Conservation (phyloP, 2,329 filamentous ascomycete genomes). For the Ascochyta pisi region DNA sequence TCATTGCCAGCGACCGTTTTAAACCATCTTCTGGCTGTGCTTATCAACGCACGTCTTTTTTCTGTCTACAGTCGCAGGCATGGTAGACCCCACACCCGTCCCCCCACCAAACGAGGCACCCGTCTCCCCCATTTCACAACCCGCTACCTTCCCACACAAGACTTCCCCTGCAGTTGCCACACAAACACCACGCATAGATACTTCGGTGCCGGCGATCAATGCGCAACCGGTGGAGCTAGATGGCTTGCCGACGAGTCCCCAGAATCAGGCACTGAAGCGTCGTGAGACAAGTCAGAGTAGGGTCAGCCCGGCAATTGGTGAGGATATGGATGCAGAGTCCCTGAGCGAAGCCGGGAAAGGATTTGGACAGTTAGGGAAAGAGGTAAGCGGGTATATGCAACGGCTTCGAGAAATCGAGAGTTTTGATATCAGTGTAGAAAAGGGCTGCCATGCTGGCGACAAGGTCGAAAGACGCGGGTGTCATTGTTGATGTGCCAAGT, state of each 20-base stretch:
- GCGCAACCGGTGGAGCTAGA: conserved; percentile 54
- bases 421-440: conserved; percentile 37
- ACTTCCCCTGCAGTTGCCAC: conserved; percentile 31
- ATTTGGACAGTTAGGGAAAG: conserved; percentile 25
- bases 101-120: conserved; percentile 27
- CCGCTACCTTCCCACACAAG: conserved; percentile 36
- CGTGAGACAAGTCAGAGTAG: conserved; percentile 20
- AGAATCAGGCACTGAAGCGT: conserved; percentile 36
- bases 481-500: conserved; percentile 55
- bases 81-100: conserved; percentile 22
- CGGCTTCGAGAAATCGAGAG: not conserved
- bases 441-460: conserved; percentile 47
- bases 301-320: conserved; percentile 35
- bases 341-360: conserved; percentile 31
- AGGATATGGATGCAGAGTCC: conserved; percentile 40
- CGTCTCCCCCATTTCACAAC: conserved; percentile 32
- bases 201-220: conserved; percentile 52
- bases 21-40: too few species aligned
- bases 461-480: conserved; percentile 52
- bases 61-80: not conserved
- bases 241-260: conserved; percentile 33
- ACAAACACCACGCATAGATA: conserved; percentile 46
- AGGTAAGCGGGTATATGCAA: conserved; percentile 28
- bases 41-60: not conserved
- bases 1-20: not conserved